Percentiles rank a stretch among this genome's conserved stretches.
phyloP scores from a whole-genome alignment of 345 rosid species.

The Murraya paniculata region DNA sequence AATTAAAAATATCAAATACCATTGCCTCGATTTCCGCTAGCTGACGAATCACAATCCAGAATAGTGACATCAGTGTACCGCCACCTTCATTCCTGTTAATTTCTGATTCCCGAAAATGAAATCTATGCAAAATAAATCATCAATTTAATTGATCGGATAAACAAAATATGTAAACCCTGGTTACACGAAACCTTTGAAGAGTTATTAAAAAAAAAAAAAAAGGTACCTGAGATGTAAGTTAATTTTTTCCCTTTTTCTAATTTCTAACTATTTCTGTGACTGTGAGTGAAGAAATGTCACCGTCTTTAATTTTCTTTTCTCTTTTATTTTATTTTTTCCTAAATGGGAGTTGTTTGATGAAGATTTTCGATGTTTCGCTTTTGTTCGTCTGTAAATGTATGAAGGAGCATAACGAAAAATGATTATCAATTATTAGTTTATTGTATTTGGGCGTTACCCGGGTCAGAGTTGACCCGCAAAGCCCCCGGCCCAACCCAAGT shows the following conservation, averaged over 20 bases:
- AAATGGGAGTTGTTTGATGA: not conserved
- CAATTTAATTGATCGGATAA: not conserved
- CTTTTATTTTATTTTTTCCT: no score
- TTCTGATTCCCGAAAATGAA: constrained; percentile 12
- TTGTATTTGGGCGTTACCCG: not conserved
- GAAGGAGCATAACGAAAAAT: not conserved
- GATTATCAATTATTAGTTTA: not conserved
- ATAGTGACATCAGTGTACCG: constrained; percentile 55
- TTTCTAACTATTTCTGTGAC: not conserved
- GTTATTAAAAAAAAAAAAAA: not conserved
- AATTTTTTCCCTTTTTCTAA: not conserved
- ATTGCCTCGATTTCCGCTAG: constrained; percentile 58
- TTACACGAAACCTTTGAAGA: not conserved
- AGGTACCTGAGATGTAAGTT: not conserved
- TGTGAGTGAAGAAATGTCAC: not conserved
- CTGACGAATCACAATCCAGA: constrained; percentile 54
- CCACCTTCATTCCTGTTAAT: constrained; percentile 37
- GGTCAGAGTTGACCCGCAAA: not conserved
- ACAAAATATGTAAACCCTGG: not conserved
- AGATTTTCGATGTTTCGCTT: not conserved
- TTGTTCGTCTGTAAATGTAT: not conserved
- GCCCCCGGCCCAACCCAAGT: no score
- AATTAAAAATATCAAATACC: constrained; percentile 28
- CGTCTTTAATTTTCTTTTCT: not conserved
- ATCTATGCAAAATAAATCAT: not conserved